Conservation (phyloP, 495 filamentous ascomycete species). For the Aspergillus bridgeri region DNA sequence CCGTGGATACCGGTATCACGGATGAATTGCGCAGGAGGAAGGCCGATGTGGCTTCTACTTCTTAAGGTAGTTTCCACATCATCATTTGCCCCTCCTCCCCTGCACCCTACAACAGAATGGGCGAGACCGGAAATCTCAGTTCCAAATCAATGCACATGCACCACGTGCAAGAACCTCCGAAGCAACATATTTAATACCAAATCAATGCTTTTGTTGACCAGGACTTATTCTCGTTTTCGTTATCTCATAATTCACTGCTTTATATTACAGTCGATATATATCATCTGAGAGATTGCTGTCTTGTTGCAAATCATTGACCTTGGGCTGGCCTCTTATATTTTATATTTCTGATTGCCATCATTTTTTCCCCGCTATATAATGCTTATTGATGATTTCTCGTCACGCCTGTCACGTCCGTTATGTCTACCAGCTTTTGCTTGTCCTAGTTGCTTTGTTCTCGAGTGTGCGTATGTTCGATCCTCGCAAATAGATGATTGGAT, state of each 20-base stretch:
- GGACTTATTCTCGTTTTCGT: background rate
- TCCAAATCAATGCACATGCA: background rate
- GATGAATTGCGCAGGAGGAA: slow-evolving; percentile 32
- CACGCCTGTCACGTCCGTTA: background rate
- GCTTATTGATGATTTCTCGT: background rate
- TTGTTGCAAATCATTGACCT: background rate
- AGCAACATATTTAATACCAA: background rate
- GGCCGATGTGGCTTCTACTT: slow-evolving; percentile 20
- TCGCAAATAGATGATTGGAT: background rate
- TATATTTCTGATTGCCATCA: background rate
- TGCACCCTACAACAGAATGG: background rate
- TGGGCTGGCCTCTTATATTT: background rate
- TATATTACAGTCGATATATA: background rate
- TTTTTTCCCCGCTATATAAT: background rate
- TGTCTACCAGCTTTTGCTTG: background rate
- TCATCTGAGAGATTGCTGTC: background rate
- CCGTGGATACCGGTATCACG: slow-evolving; percentile 20
- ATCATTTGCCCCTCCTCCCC: background rate
- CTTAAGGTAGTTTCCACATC: slow-evolving; percentile 5
- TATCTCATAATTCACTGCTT: background rate
- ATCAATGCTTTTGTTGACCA: background rate
- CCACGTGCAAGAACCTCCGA: background rate
- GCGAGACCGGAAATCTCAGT: background rate
- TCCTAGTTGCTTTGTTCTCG: background rate
- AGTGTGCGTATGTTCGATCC: background rate